These are phyloP conservation scores for Chalciporus pseudorubinellus DNA, from an alignment of 768 basidiomycete species.

Conservation along the genomic window DNA sequence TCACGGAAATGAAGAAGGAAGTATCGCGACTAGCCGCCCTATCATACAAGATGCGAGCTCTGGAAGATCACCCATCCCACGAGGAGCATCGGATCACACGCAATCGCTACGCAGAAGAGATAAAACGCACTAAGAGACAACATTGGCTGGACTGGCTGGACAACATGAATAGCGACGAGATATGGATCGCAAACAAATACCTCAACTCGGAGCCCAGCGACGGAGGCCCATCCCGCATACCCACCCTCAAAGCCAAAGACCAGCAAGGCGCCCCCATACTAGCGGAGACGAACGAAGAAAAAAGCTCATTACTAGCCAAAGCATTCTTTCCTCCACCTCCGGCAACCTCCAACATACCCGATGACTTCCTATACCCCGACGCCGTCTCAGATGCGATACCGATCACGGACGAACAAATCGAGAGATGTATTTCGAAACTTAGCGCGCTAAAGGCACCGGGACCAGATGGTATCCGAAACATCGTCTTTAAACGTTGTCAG, in stretches of 20 bases:
- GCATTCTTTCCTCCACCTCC: slow-evolving; percentile 27
- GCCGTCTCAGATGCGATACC: neutral
- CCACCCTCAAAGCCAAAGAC: neutral
- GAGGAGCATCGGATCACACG: neutral
- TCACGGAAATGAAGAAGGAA: neutral
- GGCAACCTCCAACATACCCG: neutral
- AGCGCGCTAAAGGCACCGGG: slow-evolving; percentile 18
- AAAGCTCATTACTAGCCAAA: slow-evolving; percentile 13
- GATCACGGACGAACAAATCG: slow-evolving; percentile 14
- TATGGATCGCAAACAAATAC: neutral
- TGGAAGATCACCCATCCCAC: neutral
- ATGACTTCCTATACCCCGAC: slow-evolving; percentile 7
- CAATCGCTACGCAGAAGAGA: neutral
- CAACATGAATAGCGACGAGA: neutral
- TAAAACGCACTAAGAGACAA: neutral
- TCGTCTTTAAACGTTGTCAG: slow-evolving; percentile 14
- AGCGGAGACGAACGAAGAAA: slow-evolving; percentile 17
- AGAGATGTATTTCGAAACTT: neutral
- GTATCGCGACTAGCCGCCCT: neutral
- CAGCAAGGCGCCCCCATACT: neutral
- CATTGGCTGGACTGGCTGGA: slow-evolving; percentile 3
- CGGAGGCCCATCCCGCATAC: neutral
- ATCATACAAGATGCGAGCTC: neutral
- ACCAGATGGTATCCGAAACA: slow-evolving; percentile 27
- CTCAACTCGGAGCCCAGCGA: neutral